Conservation (phyloP, 257 asterid genomes). For the Schizonepeta tenuifolia region DNA sequence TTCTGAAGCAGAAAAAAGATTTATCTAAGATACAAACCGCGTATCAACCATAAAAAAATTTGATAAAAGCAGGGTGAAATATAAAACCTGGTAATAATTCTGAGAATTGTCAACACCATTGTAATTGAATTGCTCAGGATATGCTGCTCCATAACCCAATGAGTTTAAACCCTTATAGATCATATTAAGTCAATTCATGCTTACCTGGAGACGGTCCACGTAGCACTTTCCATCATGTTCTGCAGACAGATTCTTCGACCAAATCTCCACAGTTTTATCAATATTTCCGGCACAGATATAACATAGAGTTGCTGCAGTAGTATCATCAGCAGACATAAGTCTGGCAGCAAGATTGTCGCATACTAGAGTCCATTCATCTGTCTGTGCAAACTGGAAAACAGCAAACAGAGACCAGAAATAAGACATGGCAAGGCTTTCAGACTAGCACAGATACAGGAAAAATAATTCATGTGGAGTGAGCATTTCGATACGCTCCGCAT, state of each 20-base stretch:
- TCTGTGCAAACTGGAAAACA: slow-evolving; percentile 78
- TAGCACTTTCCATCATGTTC: too few species aligned
- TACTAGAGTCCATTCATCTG: too few species aligned
- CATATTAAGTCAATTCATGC: too few species aligned
- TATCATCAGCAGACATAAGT: too few species aligned
- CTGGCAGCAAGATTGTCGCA: too few species aligned
- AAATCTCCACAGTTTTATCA: too few species aligned
- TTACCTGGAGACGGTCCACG: too few species aligned
- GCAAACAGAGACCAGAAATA: slow-evolving; percentile 32
- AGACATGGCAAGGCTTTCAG: slow-evolving; percentile 19
- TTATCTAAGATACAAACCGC: slow-evolving; percentile 21
- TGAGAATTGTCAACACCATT: slow-evolving; percentile 60
- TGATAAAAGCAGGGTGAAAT: slow-evolving; percentile 6
- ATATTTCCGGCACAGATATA: too few species aligned
- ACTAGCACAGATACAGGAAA: background rate
- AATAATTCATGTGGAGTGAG: background rate
- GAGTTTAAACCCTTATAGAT: slow-evolving; percentile 22
- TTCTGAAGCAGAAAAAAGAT: slow-evolving; percentile 51
- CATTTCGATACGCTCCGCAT: slow-evolving; percentile 1
- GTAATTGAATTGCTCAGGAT: slow-evolving; percentile 57
- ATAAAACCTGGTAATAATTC: slow-evolving; percentile 62
- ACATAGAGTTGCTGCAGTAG: too few species aligned
- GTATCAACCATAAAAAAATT: slow-evolving; percentile 11
- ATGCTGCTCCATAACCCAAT: slow-evolving; percentile 43
- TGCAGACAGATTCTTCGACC: too few species aligned